phyloP scores from a whole-genome alignment of 1,284 basidiomycete genomes.

The Afroboletus lepidellus region DNA sequence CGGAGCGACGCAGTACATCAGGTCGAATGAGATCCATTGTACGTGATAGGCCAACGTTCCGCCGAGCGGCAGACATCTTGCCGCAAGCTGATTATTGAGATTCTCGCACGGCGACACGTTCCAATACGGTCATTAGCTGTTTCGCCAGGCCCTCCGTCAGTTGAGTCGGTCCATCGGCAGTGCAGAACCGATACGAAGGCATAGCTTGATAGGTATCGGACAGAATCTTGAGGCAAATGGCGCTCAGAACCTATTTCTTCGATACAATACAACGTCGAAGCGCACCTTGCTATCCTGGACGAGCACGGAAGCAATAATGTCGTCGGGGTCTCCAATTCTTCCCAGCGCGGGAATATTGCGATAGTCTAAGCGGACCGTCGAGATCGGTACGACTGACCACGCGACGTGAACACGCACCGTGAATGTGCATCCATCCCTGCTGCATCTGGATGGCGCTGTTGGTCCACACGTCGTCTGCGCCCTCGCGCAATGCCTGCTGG shows the following conservation, averaged over 20 bases:
- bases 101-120: constrained; percentile 22
- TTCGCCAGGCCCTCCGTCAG: constrained; percentile 61
- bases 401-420: constrained; percentile 47
- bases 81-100: constrained; percentile 10
- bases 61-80: no score
- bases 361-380: constrained; percentile 46
- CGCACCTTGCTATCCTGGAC: constrained; percentile 67
- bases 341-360: constrained; percentile 70
- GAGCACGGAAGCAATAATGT: constrained; percentile 73
- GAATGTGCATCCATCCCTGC: constrained; percentile 81
- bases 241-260: not conserved
- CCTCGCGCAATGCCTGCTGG: constrained; percentile 50
- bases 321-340: constrained; percentile 75
- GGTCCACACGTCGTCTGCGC: constrained; percentile 62
- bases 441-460: constrained; percentile 63
- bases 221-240: constrained; percentile 46
- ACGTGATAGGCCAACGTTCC: no score
- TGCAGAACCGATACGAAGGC: constrained; percentile 77
- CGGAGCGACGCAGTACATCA: no score
- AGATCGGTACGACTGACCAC: not conserved
- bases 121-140: constrained; percentile 42
- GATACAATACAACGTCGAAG: not conserved
- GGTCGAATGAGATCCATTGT: no score
- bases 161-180: constrained; percentile 61
- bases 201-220: constrained; percentile 74